These are phyloP conservation scores for Domatiomyces catenatus DNA, from an alignment of 2,329 filamentous ascomycete species.

Conservation along the genomic window DNA sequence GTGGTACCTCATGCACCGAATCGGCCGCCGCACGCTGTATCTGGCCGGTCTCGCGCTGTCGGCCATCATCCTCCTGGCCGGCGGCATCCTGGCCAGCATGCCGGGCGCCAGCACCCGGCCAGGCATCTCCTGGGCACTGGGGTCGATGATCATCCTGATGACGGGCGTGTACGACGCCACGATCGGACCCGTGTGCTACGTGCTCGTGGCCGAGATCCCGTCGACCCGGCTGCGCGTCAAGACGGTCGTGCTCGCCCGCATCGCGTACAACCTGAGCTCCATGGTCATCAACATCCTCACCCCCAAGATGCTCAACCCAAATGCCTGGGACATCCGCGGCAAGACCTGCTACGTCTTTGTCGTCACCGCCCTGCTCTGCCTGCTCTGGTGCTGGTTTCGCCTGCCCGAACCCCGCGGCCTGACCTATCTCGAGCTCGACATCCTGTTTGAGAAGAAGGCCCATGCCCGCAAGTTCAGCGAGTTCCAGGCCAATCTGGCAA, in stretches of 20 bases:
- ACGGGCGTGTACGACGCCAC: slow-evolving; percentile 40
- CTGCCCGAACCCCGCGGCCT: slow-evolving; percentile 28
- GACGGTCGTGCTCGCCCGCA: slow-evolving; percentile 37
- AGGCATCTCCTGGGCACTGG: slow-evolving; percentile 20
- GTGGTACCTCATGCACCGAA: slow-evolving; percentile 21
- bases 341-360: slow-evolving; percentile 29
- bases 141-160: slow-evolving; percentile 34
- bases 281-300: slow-evolving; percentile 30
- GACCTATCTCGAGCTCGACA: slow-evolving; percentile 29
- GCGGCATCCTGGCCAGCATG: slow-evolving; percentile 23
- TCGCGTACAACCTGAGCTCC: slow-evolving; percentile 34
- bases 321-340: slow-evolving; percentile 26
- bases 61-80: slow-evolving; percentile 19
- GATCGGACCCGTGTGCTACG: slow-evolving; percentile 39
- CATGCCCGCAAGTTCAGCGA: slow-evolving; percentile 23
- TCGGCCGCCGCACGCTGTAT: slow-evolving; percentile 24
- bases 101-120: slow-evolving; percentile 21
- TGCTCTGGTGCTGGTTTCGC: slow-evolving; percentile 27
- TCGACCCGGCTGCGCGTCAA: slow-evolving; percentile 39
- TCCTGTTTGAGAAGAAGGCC: slow-evolving; percentile 26
- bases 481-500: slow-evolving; percentile 16
- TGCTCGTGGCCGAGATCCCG: slow-evolving; percentile 38
- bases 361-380: slow-evolving; percentile 21
- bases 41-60: slow-evolving; percentile 22
- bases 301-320: slow-evolving; percentile 21